phyloP scores from a whole-genome alignment of 2,329 filamentous ascomycete genomes.

The Cordyceps cicadae region DNA sequence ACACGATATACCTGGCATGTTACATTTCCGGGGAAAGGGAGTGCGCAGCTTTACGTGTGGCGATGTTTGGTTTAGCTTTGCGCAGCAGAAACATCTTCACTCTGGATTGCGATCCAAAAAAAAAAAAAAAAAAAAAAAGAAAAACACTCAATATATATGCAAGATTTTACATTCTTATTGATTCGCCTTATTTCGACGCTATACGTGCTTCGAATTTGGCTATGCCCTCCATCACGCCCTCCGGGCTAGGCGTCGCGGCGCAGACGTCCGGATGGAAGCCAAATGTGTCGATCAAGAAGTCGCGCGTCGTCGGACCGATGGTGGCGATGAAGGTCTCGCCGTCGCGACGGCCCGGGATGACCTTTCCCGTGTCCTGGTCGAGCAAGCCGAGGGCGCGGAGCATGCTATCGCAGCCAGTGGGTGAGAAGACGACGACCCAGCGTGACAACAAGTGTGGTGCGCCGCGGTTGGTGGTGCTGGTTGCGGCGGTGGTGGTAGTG shows the following conservation, averaged over 20 bases:
- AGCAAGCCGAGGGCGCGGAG: slow-evolving; percentile 45
- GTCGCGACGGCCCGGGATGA: slow-evolving; percentile 20
- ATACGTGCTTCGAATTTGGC: slow-evolving; percentile 19
- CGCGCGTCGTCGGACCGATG: slow-evolving; percentile 86
- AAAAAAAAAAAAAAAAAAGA: not conserved
- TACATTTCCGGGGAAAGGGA: not conserved
- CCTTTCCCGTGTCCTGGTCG: slow-evolving; percentile 35
- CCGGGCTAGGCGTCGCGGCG: slow-evolving; percentile 71
- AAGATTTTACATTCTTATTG: not conserved
- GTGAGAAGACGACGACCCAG: slow-evolving; percentile 72
- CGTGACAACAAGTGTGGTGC: slow-evolving; percentile 31
- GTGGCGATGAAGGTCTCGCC: slow-evolving; percentile 62
- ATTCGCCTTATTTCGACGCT: not conserved
- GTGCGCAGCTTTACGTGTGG: not conserved
- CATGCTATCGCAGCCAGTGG: slow-evolving; percentile 55
- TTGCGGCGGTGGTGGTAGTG: no score
- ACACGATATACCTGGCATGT: not conserved
- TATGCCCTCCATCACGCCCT: slow-evolving; percentile 68
- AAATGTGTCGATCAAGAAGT: slow-evolving; percentile 59
- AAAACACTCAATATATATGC: not conserved
- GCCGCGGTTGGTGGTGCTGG: not conserved
- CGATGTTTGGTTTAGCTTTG: not conserved
- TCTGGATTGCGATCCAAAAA: not conserved
- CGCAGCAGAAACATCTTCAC: not conserved
- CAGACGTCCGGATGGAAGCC: slow-evolving; percentile 68